phyloP scores from a whole-genome alignment of 2,329 filamentous ascomycete species.

The Cercospora sesami region DNA sequence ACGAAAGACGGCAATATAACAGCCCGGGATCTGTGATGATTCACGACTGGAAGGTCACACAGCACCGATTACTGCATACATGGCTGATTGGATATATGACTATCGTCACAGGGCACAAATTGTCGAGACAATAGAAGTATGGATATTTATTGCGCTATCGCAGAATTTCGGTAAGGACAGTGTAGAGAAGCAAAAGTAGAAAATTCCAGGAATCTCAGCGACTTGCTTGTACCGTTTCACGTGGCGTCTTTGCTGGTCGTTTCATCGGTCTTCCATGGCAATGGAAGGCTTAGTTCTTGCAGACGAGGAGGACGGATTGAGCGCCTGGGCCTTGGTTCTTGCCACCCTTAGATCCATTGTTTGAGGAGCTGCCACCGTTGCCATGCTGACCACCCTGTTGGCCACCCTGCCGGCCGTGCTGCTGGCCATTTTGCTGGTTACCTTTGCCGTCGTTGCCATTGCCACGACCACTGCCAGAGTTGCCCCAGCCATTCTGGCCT shows the following conservation, averaged over 20 bases:
- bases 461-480: background rate
- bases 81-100: conserved; percentile 52
- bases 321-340: conserved; percentile 62
- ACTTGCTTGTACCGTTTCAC: conserved; percentile 2
- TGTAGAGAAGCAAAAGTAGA: background rate
- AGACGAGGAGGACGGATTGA: conserved; percentile 49
- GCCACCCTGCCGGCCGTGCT: background rate
- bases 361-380: conserved; percentile 45
- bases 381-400: background rate
- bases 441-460: background rate
- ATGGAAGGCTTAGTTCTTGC: background rate
- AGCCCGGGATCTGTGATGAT: conserved; percentile 31
- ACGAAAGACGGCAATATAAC: conserved; percentile 41
- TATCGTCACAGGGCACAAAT: conserved; percentile 36
- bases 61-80: conserved; percentile 47
- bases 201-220: background rate
- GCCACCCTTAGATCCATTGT: conserved; percentile 56
- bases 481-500: background rate
- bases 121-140: background rate
- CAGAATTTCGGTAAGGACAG: conserved; percentile 9
- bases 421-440: background rate
- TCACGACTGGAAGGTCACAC: conserved; percentile 47
- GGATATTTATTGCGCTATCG: background rate
- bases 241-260: background rate
- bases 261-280: background rate